phyloP scores from a whole-genome alignment of 371 early-diverging fungal genomes.

The Rhizopus sp. region DNA sequence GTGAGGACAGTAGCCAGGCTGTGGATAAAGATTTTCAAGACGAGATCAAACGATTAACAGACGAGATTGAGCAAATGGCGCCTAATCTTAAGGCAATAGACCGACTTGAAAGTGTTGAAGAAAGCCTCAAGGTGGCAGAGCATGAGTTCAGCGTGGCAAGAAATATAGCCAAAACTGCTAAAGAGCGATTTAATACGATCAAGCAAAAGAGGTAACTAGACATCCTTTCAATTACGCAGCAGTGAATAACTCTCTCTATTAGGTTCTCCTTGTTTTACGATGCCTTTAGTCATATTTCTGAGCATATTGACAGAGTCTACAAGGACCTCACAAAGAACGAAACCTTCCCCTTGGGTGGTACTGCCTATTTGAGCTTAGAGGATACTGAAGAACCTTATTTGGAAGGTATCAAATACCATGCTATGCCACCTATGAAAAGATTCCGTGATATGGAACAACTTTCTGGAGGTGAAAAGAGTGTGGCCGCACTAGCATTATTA shows the following conservation, averaged over 20 bases:
- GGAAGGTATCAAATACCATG: constrained; percentile 95
- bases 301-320: constrained; percentile 92
- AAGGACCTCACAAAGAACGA: constrained; percentile 87
- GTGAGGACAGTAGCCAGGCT: constrained; percentile 49
- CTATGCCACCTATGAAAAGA: constrained; percentile 99
- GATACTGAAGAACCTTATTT: constrained; percentile 95
- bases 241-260: neutral
- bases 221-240: neutral
- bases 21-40: constrained; percentile 74
- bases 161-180: constrained; percentile 74
- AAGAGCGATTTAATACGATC: constrained; percentile 78
- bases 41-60: constrained; percentile 59
- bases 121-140: constrained; percentile 76
- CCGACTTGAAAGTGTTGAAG: constrained; percentile 81
- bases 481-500: constrained; percentile 96
- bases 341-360: constrained; percentile 89
- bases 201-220: constrained; percentile 76
- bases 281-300: constrained; percentile 90
- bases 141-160: constrained; percentile 82
- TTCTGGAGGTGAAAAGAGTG: constrained; percentile 99
- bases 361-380: constrained; percentile 94
- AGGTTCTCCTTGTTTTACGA: constrained; percentile 80
- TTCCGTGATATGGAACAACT: constrained; percentile 99
- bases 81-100: constrained; percentile 90
- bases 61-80: constrained; percentile 84